Conservation (phyloP, 495 filamentous ascomycete genomes). For the Penicillium longicatenatum region DNA sequence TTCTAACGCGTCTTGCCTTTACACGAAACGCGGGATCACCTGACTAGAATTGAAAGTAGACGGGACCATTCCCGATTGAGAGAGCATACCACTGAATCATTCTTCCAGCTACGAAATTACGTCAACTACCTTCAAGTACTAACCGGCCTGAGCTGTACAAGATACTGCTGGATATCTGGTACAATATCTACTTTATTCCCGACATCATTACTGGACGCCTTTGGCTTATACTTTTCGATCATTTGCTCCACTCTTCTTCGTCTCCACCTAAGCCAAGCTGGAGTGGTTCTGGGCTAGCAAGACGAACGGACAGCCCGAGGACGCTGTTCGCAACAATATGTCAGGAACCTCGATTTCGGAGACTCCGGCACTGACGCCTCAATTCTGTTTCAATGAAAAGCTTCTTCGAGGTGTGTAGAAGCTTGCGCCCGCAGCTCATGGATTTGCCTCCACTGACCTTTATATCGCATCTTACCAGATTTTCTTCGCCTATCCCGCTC, state of each 20-base stretch:
- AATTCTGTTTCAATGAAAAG: conserved; percentile 90
- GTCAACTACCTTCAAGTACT: neutral
- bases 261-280: conserved; percentile 33
- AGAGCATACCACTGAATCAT: conserved; percentile 3
- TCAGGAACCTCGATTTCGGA: conserved; percentile 54
- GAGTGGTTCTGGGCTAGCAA: conserved; percentile 46
- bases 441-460: conserved; percentile 9
- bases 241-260: conserved; percentile 6
- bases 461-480: conserved; percentile 52
- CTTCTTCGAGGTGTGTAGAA: conserved; percentile 72
- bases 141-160: neutral
- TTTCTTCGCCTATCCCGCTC: conserved; percentile 88
- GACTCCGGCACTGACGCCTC: conserved; percentile 71
- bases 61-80: conserved; percentile 15
- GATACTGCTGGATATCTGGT: neutral
- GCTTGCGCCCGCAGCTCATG: neutral
- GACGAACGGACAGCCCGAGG: conserved; percentile 23
- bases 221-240: neutral
- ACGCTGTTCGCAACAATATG: conserved; percentile 50
- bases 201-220: neutral
- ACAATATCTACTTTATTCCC: neutral
- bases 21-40: conserved; percentile 28
- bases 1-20: conserved; percentile 9
- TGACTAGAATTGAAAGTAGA: conserved; percentile 12
- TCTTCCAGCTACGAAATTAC: neutral